Evolutionary conservation across 78 protist genomes (phyloP), one percentile per base, ranked within the genome.

Genomic region (Dictyostelium purpureum): DNA sequence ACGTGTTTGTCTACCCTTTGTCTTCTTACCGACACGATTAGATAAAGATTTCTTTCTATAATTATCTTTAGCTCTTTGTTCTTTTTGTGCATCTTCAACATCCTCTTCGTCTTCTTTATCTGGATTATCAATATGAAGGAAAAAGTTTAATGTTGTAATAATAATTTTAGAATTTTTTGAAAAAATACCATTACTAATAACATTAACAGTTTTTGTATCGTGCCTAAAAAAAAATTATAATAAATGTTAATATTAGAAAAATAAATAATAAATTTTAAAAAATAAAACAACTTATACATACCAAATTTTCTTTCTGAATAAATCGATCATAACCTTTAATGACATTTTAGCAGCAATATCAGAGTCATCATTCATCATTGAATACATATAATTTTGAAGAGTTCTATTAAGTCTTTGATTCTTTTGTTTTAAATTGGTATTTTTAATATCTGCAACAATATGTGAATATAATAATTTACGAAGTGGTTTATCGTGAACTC

Each of bases 151-250:
- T 37, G 98, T 82, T 7, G 93, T 74, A 21, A 63, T 40, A 6
- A 88, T 31, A n/a, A 96, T 74, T 69, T 96, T 96, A 16, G 91
- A 40, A 54, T 70, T 74, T 26, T 65, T 66, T 47, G 96, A 90
- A 70, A 96, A 89, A 56, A 95, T 80, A 26, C 97, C 98, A 18
- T 52, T 56, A 21, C 94, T 47, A 77, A 98, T 83, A 31, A 96
- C 98, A 73, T 98, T 96, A 21, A 97, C 99, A 3, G 97, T 96
- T 51, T 95, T 94, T 9, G 71, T 76, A 47, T 97, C 97, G 33
- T 90, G 90, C 87, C 87, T 78, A 59, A 16, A 54, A 21, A 76
- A 56, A 51, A 38, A 24, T 10, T 56, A 4, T 56, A 35, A 52
- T 12, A 35, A 52, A 16, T 24, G 5, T 2, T 28, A 33, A 33